Percentiles rank a stretch among this genome's conserved stretches.
These are phyloP conservation scores for Brassica napus DNA, from an alignment of 345 rosid species.

Conservation along the genomic window Da-Ae NC_063450.1:40110001-40110500, in stretches of 20 bases:
- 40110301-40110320: no score
- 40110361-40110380: no score
- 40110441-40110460: background rate
- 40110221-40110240: background rate
- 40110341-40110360: no score
- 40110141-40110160: constrained; percentile 29
- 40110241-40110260: no score
- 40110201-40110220: constrained; percentile 10
- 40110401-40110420: constrained; percentile 7
- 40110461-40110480: constrained; percentile 9
- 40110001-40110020: constrained; percentile 1
- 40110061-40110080: background rate
- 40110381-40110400: no score
- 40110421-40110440: constrained; percentile 4
- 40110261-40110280: no score
- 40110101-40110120: background rate
- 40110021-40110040: constrained; percentile 18
- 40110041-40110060: background rate
- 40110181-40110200: constrained; percentile 24
- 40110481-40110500: background rate
- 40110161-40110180: constrained; percentile 13
- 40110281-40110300: no score
- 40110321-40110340: no score
- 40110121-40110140: background rate
- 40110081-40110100: constrained; percentile 10